Evolutionary conservation across 208 protist species (phyloP).

Genomic region (Spironucleus salmonicida): DNA sequence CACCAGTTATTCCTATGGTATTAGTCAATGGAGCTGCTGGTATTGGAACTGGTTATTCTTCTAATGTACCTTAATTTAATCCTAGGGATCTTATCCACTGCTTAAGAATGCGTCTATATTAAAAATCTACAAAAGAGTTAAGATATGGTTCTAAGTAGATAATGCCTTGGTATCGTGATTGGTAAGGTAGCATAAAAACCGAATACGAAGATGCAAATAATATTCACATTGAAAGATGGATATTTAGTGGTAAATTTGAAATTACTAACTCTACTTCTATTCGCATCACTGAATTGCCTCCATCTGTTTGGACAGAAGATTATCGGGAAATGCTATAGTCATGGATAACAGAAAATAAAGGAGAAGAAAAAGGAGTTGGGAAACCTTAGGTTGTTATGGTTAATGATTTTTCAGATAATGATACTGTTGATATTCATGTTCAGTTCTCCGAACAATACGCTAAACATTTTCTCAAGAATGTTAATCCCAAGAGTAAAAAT

Average conservation of each 20-base stretch:
- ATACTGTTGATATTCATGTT: slow-evolving; percentile 74
- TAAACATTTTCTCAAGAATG: not conserved
- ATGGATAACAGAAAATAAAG: slow-evolving; percentile 35
- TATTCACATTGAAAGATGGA: slow-evolving; percentile 49
- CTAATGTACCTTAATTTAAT: slow-evolving; percentile 88
- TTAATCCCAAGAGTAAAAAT: not conserved
- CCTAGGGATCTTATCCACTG: slow-evolving; percentile 81
- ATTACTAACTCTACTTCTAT: slow-evolving; percentile 58
- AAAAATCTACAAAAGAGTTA: slow-evolving; percentile 56
- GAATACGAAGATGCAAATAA: slow-evolving; percentile 62
- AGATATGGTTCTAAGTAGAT: slow-evolving; percentile 89
- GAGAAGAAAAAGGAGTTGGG: not conserved
- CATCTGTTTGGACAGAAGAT: slow-evolving; percentile 75
- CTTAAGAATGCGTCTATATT: slow-evolving; percentile 59
- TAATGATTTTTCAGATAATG: slow-evolving; percentile 81
- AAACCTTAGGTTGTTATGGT: slow-evolving; percentile 64
- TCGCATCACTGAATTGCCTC: slow-evolving; percentile 75
- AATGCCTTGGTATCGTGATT: slow-evolving; percentile 54
- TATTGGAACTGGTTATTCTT: slow-evolving; percentile 97
- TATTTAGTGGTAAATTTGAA: slow-evolving; percentile 39
- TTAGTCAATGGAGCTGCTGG: slow-evolving; percentile 93
- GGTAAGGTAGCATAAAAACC: slow-evolving; percentile 54
- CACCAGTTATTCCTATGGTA: slow-evolving; percentile 93
- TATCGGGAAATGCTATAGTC: slow-evolving; percentile 53
- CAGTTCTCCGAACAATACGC: slow-evolving; percentile 45